Percentiles rank a stretch among this genome's conserved stretches.
Evolutionary conservation across 192 early-diverging fungal species (phyloP).

Genomic region (Geosiphon pyriformis): DNA sequence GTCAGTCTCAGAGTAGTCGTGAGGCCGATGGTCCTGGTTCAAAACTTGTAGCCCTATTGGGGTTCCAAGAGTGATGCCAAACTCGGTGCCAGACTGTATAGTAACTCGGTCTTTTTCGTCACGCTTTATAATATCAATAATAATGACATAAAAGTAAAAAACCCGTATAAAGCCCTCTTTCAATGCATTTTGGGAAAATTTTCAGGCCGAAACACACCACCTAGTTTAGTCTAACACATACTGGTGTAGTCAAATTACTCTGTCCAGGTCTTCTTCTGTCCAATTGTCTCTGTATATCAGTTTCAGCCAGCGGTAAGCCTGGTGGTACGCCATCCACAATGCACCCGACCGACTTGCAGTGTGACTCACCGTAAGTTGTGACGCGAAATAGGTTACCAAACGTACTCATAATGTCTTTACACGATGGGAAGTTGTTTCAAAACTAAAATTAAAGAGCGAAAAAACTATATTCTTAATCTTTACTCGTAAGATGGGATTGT

Average conservation of each 20-base stretch:
- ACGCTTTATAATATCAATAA: constrained; percentile 44
- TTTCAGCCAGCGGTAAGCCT: constrained; percentile 83
- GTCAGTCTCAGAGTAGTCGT: constrained; percentile 95
- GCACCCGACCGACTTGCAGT: constrained; percentile 96
- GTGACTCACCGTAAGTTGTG: constrained; percentile 96
- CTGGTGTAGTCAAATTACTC: constrained; percentile 91
- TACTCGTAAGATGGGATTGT: too few species aligned
- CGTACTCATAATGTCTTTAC: constrained; percentile 68
- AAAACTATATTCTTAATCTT: too few species aligned
- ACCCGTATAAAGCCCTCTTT: constrained; percentile 4
- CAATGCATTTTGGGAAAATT: too few species aligned
- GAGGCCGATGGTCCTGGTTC: constrained; percentile 94
- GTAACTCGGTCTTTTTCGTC: constrained; percentile 93
- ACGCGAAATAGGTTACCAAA: constrained; percentile 85
- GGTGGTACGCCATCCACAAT: constrained; percentile 96
- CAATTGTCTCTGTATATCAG: constrained; percentile 89
- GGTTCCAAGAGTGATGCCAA: constrained; percentile 88
- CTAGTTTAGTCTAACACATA: constrained; percentile 44
- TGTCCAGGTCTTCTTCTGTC: constrained; percentile 93
- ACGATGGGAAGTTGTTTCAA: too few species aligned
- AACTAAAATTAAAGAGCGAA: too few species aligned
- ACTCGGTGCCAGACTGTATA: constrained; percentile 91
- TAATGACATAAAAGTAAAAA: constrained; percentile 4
- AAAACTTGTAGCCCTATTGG: constrained; percentile 89
- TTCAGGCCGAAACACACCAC: too few species aligned